These are phyloP conservation scores for Alternaria gaisen DNA, from an alignment of 2,329 filamentous ascomycete species.

Conservation along the genomic window DNA sequence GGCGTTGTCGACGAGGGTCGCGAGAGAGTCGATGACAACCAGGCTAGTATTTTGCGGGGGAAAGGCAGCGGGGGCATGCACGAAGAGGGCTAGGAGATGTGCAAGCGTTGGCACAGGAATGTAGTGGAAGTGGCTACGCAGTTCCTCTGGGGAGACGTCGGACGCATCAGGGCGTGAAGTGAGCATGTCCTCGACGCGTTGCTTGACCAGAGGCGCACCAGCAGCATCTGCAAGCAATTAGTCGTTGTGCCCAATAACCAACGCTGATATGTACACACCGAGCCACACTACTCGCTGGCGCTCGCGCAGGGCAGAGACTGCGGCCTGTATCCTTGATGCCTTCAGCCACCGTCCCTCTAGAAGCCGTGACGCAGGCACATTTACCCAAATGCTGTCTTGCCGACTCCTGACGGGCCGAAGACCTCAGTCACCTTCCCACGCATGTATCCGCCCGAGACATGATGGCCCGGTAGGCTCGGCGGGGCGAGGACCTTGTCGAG, in stretches of 20 bases:
- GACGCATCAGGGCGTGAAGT: slow-evolving; percentile 25
- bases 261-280: slow-evolving; percentile 63
- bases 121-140: slow-evolving; percentile 68
- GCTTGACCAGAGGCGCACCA: slow-evolving; percentile 58
- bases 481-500: slow-evolving; percentile 57
- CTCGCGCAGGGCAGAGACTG: slow-evolving; percentile 68
- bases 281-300: slow-evolving; percentile 79
- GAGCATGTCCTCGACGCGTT: slow-evolving; percentile 61
- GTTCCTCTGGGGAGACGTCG: slow-evolving; percentile 34
- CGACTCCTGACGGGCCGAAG: slow-evolving; percentile 85
- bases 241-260: slow-evolving; percentile 23
- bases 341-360: slow-evolving; percentile 32
- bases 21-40: slow-evolving; percentile 80
- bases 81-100: slow-evolving; percentile 75
- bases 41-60: slow-evolving; percentile 71
- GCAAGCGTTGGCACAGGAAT: slow-evolving; percentile 67
- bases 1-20: slow-evolving; percentile 77
- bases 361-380: slow-evolving; percentile 42
- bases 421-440: slow-evolving; percentile 84
- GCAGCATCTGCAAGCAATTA: slow-evolving; percentile 57
- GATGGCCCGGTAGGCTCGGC: slow-evolving; percentile 33
- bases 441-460: slow-evolving; percentile 64
- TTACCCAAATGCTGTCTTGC: slow-evolving; percentile 85
- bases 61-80: slow-evolving; percentile 70
- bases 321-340: slow-evolving; percentile 71